Conservation (phyloP, 768 basidiomycete genomes). For the Glaciozyma antarctica region DNA sequence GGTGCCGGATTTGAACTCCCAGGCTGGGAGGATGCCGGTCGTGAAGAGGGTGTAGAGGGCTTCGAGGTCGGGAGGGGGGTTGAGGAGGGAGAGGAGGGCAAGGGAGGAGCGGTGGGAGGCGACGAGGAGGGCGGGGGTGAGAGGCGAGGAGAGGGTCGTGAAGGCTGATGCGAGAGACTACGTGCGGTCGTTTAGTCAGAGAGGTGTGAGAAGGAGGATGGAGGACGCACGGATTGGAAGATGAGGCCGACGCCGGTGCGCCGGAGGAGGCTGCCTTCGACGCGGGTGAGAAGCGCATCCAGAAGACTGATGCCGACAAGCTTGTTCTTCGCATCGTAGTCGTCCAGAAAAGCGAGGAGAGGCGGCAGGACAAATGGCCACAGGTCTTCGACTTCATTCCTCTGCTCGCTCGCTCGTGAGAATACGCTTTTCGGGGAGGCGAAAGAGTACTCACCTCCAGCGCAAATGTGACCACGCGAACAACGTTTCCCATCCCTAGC, state of each 20-base stretch:
- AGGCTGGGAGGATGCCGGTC: slow-evolving; percentile 5
- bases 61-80: slow-evolving; percentile 11
- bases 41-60: slow-evolving; percentile 14
- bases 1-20: slow-evolving; percentile 17
- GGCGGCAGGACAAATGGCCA: slow-evolving; percentile 24
- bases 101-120: no score
- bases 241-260: slow-evolving; percentile 23
- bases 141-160: background rate
- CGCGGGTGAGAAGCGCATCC: slow-evolving; percentile 1
- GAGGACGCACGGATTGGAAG: slow-evolving; percentile 8
- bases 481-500: slow-evolving; percentile 3
- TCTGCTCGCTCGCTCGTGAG: background rate
- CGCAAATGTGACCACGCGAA: background rate
- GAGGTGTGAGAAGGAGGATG: background rate
- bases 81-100: slow-evolving; percentile 3
- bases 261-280: slow-evolving; percentile 7
- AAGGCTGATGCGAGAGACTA: slow-evolving; percentile 16
- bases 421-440: background rate
- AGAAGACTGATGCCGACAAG: slow-evolving; percentile 9
- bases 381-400: slow-evolving; percentile 16
- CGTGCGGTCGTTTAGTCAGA: background rate
- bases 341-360: slow-evolving; percentile 17
- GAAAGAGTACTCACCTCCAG: slow-evolving; percentile 7
- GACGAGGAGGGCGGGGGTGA: no score
- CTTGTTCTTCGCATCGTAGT: slow-evolving; percentile 11